These are phyloP conservation scores for Shiraia sp. DNA, from an alignment of 2,329 filamentous ascomycete genomes.

Conservation along the genomic window DNA sequence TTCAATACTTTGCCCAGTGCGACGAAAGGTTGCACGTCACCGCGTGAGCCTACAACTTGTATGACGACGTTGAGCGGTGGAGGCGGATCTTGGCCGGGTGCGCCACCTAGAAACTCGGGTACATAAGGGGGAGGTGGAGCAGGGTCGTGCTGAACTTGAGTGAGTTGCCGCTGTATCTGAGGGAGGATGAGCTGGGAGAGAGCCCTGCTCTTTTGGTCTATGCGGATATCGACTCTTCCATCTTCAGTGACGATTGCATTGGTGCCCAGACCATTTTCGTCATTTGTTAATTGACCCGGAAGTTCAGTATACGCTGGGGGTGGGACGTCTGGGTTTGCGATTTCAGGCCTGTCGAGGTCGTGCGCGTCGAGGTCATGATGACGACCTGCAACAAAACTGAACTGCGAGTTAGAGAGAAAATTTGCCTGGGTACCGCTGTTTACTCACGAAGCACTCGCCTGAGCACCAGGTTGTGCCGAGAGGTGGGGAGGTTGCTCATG, in stretches of 20 bases:
- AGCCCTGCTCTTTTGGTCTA: conserved; percentile 43
- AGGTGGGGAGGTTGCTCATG: conserved; percentile 23
- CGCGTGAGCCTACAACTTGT: conserved; percentile 54
- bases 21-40: conserved; percentile 57
- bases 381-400: neutral
- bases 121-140: conserved; percentile 70
- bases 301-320: conserved; percentile 48
- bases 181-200: conserved; percentile 45
- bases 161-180: conserved; percentile 44
- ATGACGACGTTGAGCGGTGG: conserved; percentile 55
- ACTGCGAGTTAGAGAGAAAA: conserved; percentile 12
- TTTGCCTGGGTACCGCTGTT: conserved; percentile 6
- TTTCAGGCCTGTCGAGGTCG: conserved; percentile 19
- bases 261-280: conserved; percentile 45
- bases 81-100: conserved; percentile 59
- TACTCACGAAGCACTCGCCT: neutral
- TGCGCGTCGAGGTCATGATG: conserved; percentile 17
- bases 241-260: conserved; percentile 50
- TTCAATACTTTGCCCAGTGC: conserved; percentile 55
- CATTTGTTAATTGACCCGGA: conserved; percentile 45
- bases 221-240: conserved; percentile 48
- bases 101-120: conserved; percentile 70
- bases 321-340: conserved; percentile 22
- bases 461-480: conserved; percentile 20
- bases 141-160: conserved; percentile 53